A percentile compares a stretch with the other conserved stretches of the same genome.
Conservation (phyloP, 257 asterid species). For the Leptodermis oblonga region DNA sequence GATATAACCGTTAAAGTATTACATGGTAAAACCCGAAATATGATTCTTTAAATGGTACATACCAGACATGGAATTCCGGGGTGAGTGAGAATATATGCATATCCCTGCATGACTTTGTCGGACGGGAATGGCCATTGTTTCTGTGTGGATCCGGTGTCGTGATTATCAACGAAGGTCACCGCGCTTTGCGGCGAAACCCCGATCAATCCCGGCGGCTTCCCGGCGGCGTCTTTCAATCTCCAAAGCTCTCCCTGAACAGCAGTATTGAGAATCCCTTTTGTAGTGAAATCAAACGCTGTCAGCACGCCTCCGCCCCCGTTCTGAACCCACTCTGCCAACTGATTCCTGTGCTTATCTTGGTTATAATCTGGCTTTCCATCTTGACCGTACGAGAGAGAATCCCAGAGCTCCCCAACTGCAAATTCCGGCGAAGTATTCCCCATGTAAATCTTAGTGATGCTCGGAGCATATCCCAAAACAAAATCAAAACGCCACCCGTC, state of each 20-base stretch:
- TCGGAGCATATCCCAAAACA: conserved; percentile 58
- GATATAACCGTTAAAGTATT: not conserved
- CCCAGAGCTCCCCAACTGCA: conserved; percentile 81
- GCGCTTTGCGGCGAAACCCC: conserved; percentile 62
- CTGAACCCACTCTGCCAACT: conserved; percentile 49
- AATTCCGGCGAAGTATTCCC: conserved; percentile 52
- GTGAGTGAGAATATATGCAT: conserved; percentile 85
- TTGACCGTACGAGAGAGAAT: conserved; percentile 22
- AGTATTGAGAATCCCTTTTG: conserved; percentile 67
- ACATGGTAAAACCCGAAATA: not conserved
- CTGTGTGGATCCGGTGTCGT: conserved; percentile 81
- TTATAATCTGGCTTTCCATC: conserved; percentile 42
- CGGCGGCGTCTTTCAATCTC: conserved; percentile 58
- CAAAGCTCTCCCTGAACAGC: conserved; percentile 74
- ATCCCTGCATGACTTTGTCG: conserved; percentile 69
- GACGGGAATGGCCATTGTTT: conserved; percentile 65
- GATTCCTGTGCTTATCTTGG: conserved; percentile 53
- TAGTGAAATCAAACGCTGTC: conserved; percentile 75
- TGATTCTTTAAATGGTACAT: not conserved
- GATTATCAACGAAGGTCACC: conserved; percentile 80
- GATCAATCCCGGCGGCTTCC: conserved; percentile 77
- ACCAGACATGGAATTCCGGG: conserved; percentile 81
- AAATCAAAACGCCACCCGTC: conserved; percentile 83
- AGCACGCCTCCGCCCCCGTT: conserved; percentile 38
- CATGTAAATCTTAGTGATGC: conserved; percentile 55